Base-by-base conservation (phyloP, 352 stramenopile species). In the Pythium folliculosum region DNA sequence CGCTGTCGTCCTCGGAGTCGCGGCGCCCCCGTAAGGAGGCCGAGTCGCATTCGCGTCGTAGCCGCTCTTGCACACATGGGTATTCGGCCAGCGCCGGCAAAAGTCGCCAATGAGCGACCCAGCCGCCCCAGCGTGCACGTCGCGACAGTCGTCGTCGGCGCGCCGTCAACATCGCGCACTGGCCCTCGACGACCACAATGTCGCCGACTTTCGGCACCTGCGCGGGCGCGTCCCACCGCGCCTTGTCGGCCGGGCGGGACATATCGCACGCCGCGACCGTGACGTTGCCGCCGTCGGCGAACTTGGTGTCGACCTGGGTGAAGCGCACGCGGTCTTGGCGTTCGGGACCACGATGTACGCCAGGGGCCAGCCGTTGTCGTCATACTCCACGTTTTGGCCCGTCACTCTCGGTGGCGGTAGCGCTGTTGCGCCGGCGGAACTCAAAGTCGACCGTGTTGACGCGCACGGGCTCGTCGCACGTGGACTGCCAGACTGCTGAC, bases 71-170 rank as follows among this genome's bases (percentile, higher is more conserved):
- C 50, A 57, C 14, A 44, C 50, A 10, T 57, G 25, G 5, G 50
- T 25, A 8, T 0, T 57, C 4, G 50, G 50, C 1, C 23, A 57
- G 5, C 27, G 50, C 0, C 2, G 8, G 16, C 50, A 57, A 25
- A 57, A 57, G 17, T 57, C 50, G 14, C 50, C 50, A 16, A 57
- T 57, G 50, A 57, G 50, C 19, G 50, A 35, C 12, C 12, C n/a
- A 5, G 44, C 14, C 14, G 22, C n/a, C 14, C 16, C 23, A 3
- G 21, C 25, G 50, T 23, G 27, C 10, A 25, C 32, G 23, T 37
- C 32, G 10, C 14, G 19, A 25, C 50, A 57, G 25, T 57, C 32
- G 9, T 12, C 19, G 22, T 35, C 16, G 16, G 27, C 10, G 14
- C 44, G 44, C 7, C 10, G 50, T 57, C 25, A 57, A 21, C 25